Conservation (phyloP, 345 rosid species). For the Citrus hindsii region DNA sequence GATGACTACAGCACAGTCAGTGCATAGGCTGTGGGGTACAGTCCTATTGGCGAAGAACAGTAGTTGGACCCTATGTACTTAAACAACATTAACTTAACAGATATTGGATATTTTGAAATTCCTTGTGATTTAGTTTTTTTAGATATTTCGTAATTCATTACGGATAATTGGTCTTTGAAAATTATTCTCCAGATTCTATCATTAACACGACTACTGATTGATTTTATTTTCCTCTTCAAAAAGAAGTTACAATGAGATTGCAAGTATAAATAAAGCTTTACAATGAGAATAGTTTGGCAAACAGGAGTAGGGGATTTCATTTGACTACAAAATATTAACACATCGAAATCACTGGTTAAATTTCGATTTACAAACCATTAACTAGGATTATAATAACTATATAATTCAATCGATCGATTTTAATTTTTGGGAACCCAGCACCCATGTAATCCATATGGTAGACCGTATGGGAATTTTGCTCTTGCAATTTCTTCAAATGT, state of each 20-base stretch:
- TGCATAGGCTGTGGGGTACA: too few species aligned
- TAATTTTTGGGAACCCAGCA: constrained; percentile 78
- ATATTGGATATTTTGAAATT: too few species aligned
- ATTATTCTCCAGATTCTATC: too few species aligned
- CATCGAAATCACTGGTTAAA: background rate
- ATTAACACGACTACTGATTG: too few species aligned
- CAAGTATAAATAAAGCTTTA: background rate
- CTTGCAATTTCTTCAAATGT: constrained; percentile 89
- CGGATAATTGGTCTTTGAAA: too few species aligned
- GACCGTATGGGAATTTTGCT: constrained; percentile 90
- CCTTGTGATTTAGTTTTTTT: too few species aligned
- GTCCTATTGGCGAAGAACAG: too few species aligned
- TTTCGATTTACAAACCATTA: background rate
- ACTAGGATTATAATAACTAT: background rate
- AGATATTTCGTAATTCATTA: too few species aligned
- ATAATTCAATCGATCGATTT: background rate
- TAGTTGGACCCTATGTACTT: too few species aligned
- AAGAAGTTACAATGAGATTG: background rate
- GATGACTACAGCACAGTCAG: too few species aligned
- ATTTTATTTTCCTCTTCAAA: too few species aligned
- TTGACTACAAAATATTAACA: background rate
- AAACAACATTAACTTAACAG: too few species aligned
- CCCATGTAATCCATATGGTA: constrained; percentile 95
- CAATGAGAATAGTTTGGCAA: background rate
- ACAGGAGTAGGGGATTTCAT: background rate